A percentile compares a stretch with the other conserved stretches of the same genome.
Evolutionary conservation across 73 alveolate genomes (phyloP).

Genomic region (Tetrahymena elliotti): DNA sequence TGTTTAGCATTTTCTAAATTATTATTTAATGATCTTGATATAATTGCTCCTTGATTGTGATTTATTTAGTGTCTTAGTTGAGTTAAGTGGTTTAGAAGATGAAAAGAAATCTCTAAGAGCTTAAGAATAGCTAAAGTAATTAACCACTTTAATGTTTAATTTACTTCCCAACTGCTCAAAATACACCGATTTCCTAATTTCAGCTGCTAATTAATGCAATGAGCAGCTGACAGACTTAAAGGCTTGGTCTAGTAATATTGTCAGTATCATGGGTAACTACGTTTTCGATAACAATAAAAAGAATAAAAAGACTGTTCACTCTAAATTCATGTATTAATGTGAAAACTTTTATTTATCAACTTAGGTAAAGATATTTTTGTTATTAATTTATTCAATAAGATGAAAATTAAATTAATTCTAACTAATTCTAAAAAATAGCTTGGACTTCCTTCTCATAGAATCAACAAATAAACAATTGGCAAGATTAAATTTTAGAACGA

Average conservation of each 20-base stretch:
- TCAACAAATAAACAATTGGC: constrained; percentile 37
- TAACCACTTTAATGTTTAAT: constrained; percentile 35
- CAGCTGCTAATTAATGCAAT: constrained; percentile 35
- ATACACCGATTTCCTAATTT: constrained; percentile 34
- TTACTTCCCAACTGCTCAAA: constrained; percentile 33
- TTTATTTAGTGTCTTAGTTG: constrained; percentile 26
- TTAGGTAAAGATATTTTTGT: neutral
- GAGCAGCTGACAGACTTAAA: constrained; percentile 11
- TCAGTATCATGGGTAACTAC: constrained; percentile 36
- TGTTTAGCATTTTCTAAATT: constrained; percentile 12
- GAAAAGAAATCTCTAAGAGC: constrained; percentile 23
- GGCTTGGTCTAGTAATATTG: constrained; percentile 37
- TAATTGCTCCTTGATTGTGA: constrained; percentile 32
- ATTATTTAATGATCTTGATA: constrained; percentile 22
- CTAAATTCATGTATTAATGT: constrained; percentile 32
- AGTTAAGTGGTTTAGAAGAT: constrained; percentile 36
- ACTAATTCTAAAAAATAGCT: no score
- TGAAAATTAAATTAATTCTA: no score
- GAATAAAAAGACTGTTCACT: neutral
- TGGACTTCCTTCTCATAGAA: constrained; percentile 32
- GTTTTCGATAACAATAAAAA: constrained; percentile 23
- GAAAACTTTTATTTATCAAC: constrained; percentile 29
- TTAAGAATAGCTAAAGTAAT: constrained; percentile 9
- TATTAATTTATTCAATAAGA: no score
- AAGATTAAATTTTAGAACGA: constrained; percentile 29